phyloP scores from a whole-genome alignment of 768 basidiomycete species.

The Clathrus columnatus region DNA sequence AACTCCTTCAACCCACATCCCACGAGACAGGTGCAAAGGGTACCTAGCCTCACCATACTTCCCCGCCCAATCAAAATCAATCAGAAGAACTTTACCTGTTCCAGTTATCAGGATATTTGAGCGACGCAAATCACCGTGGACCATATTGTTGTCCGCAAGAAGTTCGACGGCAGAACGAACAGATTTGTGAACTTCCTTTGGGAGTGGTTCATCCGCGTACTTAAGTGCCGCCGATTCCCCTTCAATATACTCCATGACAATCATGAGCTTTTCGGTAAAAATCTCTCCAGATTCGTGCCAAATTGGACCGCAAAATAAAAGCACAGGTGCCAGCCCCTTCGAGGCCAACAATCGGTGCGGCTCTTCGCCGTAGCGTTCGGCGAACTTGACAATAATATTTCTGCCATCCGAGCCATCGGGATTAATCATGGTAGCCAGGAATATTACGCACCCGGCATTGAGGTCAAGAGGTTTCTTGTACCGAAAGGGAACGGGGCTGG shows the following conservation, averaged over 20 bases:
- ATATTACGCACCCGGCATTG: constrained; percentile 17
- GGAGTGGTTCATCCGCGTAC: constrained; percentile 6
- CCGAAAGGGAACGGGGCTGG: constrained; percentile 11
- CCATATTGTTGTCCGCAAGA: constrained; percentile 24
- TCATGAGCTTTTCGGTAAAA: too few species aligned
- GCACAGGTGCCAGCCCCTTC: constrained; percentile 18
- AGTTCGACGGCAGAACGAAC: constrained; percentile 15
- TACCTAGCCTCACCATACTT: constrained; percentile 15
- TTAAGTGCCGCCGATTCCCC: background rate
- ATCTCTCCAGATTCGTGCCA: constrained; percentile 6
- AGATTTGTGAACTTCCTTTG: constrained; percentile 15
- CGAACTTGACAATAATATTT: constrained; percentile 31
- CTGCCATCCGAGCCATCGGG: background rate
- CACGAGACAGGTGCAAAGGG: constrained; percentile 12
- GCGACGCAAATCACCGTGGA: constrained; percentile 30
- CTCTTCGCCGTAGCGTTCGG: constrained; percentile 23
- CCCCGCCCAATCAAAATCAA: constrained; percentile 36
- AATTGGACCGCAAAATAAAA: constrained; percentile 24
- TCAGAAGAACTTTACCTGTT: constrained; percentile 19
- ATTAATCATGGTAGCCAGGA: constrained; percentile 14
- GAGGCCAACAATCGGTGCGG: constrained; percentile 26
- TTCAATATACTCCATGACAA: too few species aligned
- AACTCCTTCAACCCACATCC: too few species aligned
- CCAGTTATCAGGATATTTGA: constrained; percentile 26
- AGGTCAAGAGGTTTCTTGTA: constrained; percentile 19